Evolutionary conservation across 768 basidiomycete species (phyloP).

Genomic region (Suillus bovinus): DNA sequence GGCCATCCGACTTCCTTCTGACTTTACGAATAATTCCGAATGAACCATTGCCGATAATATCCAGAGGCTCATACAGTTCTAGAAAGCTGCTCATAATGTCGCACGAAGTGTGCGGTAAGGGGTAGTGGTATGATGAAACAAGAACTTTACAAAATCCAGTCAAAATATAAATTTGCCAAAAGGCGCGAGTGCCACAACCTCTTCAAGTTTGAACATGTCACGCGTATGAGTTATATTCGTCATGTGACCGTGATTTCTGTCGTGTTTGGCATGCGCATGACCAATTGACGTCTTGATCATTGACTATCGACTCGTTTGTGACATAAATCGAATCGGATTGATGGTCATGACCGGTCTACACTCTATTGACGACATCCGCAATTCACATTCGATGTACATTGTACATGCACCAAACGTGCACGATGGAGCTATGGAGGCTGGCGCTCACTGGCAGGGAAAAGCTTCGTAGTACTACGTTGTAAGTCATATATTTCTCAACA

Average conservation of each 20-base stretch:
- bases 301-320: too few relatives aligned
- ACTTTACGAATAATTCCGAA: slow-evolving; percentile 99
- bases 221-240: slow-evolving; percentile 8
- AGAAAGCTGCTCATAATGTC: slow-evolving; percentile 44
- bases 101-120: slow-evolving; percentile 10
- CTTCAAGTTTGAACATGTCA: slow-evolving; percentile 26
- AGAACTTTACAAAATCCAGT: slow-evolving; percentile 11
- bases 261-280: background rate
- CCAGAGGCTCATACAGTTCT: slow-evolving; percentile 82
- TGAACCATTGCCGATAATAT: slow-evolving; percentile 94
- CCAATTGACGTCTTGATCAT: too few relatives aligned
- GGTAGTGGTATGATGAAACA: background rate
- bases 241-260: slow-evolving; percentile 30
- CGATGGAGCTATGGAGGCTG: background rate
- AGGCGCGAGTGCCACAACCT: slow-evolving; percentile 12
- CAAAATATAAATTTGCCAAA: slow-evolving; percentile 22
- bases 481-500: background rate
- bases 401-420: background rate
- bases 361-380: background rate
- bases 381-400: background rate
- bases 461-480: background rate
- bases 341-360: background rate
- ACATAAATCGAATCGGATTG: too few relatives aligned
- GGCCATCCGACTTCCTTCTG: slow-evolving; percentile 76
- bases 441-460: background rate